phyloP scores from a whole-genome alignment of 1,284 basidiomycete species.

The Rhodotorula sp. region DNA sequence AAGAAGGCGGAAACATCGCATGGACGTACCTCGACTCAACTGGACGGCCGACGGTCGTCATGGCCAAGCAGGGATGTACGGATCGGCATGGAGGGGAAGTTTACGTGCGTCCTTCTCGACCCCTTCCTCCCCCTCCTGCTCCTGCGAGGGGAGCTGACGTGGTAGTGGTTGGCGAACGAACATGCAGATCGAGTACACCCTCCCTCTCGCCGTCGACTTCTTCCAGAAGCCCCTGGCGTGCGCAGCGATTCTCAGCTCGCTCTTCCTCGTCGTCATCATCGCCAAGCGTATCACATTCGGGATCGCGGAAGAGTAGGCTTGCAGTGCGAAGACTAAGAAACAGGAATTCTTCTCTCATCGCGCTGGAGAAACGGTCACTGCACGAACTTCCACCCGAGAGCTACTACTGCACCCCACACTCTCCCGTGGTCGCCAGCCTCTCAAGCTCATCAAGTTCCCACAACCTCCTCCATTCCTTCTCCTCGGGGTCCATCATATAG shows the following conservation, averaged over 20 bases:
- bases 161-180: slow-evolving; percentile 25
- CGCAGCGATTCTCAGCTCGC: slow-evolving; percentile 49
- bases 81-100: slow-evolving; percentile 67
- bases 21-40: slow-evolving; percentile 90
- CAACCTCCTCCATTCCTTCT: slow-evolving; percentile 7
- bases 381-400: too few species aligned
- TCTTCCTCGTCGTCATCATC: slow-evolving; percentile 47
- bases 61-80: slow-evolving; percentile 72
- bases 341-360: not conserved
- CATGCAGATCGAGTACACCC: slow-evolving; percentile 72
- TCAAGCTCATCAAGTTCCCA: not conserved
- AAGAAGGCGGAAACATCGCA: slow-evolving; percentile 7
- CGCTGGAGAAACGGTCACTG: too few species aligned
- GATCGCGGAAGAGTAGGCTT: slow-evolving; percentile 5
- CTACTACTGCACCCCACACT: not conserved
- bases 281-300: slow-evolving; percentile 45
- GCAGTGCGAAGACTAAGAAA: not conserved
- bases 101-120: slow-evolving; percentile 50
- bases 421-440: not conserved
- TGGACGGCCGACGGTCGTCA: slow-evolving; percentile 74
- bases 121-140: slow-evolving; percentile 12
- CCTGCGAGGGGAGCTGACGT: slow-evolving; percentile 14
- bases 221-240: slow-evolving; percentile 79
- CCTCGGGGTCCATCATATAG: not conserved
- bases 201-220: slow-evolving; percentile 67